phyloP scores from a whole-genome alignment of 768 basidiomycete species.

The Amanita rimosa region DNA sequence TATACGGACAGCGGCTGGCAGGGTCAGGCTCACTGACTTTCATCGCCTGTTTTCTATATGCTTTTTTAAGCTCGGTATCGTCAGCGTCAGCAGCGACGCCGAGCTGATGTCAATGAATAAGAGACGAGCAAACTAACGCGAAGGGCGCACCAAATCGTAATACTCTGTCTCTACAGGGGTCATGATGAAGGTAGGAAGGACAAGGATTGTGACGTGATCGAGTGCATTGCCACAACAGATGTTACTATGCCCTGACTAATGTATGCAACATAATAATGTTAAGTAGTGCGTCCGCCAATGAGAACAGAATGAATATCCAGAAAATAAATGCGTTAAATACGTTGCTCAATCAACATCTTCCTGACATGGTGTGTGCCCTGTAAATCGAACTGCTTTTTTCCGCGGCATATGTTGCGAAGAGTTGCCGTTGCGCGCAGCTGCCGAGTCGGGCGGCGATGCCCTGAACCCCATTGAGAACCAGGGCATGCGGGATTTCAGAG shows the following conservation, averaged over 20 bases:
- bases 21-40: conserved; percentile 39
- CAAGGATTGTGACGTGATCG: conserved; percentile 1
- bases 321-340: neutral
- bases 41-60: conserved; percentile 90
- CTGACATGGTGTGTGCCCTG: conserved; percentile 22
- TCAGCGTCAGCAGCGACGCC: conserved; percentile 62
- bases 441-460: conserved; percentile 16
- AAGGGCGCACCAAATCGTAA: conserved; percentile 62
- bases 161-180: conserved; percentile 87
- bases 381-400: conserved; percentile 55
- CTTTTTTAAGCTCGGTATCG: conserved; percentile 85
- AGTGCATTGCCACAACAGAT: neutral
- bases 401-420: conserved; percentile 23
- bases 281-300: neutral
- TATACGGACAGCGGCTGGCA: neutral
- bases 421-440: conserved; percentile 19
- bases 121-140: neutral
- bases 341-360: neutral
- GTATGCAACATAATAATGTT: neutral
- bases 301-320: neutral
- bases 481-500: conserved; percentile 37
- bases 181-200: conserved; percentile 27
- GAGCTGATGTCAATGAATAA: conserved; percentile 30
- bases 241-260: neutral
- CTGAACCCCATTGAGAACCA: conserved; percentile 36